Base-by-base conservation (phyloP, 2,329 filamentous ascomycete species). In the Ophiocordyceps camponoti-floridani region DNA sequence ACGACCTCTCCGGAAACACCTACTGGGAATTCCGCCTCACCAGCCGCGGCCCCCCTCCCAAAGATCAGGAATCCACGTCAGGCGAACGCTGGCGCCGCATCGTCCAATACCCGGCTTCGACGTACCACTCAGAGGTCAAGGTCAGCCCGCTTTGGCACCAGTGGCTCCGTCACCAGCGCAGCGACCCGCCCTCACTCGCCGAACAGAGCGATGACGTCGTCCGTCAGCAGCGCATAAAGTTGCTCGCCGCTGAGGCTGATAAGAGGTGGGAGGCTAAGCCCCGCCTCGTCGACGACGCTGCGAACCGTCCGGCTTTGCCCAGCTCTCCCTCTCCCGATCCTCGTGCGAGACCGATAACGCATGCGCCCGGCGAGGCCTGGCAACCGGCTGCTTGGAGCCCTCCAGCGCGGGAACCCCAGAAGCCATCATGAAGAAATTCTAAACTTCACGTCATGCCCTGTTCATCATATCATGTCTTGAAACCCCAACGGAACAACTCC, bases 141-240 rank as follows among this genome's bases (percentile, higher is more conserved):
- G 75, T 81, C 47, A 63, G 70, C 44, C 77, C 78, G 11, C 66
- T 69, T 50, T 82, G 78, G 78, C 77, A 81, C 59, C 77, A 81
- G 54, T 82, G 78, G 78, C 66, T 82, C 43, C 73, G 78, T 14
- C 67, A 81, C 57, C 73, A 70, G 41, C 72, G 78, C 18, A 48
- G 54, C 2, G 56, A 68, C 0, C 64, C 77, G 2, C 78, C 78
- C 1, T 69, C 64, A 2, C 57, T 81, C 11, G 58, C 61, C 1
- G 78, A 82, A 57, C 75, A 80, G 57, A 54, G 61, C 7, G 58
- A 56, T 31, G 77, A 82, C 44, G 55, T 74, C 1, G 54, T 57
- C 11, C 67, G 78, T 26, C 72, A 69, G 57, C 62, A 64, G 43
- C 64, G 67, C 47, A 67, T 80, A 50, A 71, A 69, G 56, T 48